Conservation (phyloP, 495 filamentous ascomycete species). For the Lophiotrema nucula region DNA sequence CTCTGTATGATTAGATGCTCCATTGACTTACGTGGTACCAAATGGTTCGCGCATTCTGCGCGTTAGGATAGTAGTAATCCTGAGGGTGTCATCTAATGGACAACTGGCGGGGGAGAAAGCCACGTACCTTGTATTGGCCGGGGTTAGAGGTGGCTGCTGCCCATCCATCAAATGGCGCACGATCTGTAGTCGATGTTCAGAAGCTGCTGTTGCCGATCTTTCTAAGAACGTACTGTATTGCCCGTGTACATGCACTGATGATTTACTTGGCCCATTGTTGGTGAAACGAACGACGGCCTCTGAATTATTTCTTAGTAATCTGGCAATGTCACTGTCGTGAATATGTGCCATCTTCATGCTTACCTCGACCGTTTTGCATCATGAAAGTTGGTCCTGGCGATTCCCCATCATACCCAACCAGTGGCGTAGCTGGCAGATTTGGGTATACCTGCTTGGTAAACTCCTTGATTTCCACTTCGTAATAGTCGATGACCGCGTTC, state of each 20-base stretch:
- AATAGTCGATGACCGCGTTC: slow-evolving; percentile 41
- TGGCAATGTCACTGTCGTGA: neutral
- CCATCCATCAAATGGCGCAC: slow-evolving; percentile 49
- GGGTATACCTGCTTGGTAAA: slow-evolving; percentile 49
- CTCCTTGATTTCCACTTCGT: slow-evolving; percentile 47
- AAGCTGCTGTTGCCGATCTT: neutral
- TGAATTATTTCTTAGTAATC: too few relatives aligned
- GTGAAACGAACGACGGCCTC: slow-evolving; percentile 50
- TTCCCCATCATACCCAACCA: slow-evolving; percentile 51
- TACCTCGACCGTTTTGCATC: slow-evolving; percentile 42
- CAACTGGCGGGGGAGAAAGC: too few relatives aligned
- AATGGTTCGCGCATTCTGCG: slow-evolving; percentile 46
- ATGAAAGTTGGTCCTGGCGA: slow-evolving; percentile 50
- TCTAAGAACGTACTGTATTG: slow-evolving; percentile 39
- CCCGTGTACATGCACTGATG: slow-evolving; percentile 49
- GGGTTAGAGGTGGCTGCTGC: slow-evolving; percentile 48
- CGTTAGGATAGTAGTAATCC: slow-evolving; percentile 57
- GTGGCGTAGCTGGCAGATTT: slow-evolving; percentile 41
- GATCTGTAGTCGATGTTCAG: slow-evolving; percentile 11
- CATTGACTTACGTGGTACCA: slow-evolving; percentile 60
- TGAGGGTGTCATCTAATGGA: too few relatives aligned
- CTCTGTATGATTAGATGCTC: too few relatives aligned
- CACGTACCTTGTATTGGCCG: slow-evolving; percentile 53
- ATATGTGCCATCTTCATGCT: neutral
- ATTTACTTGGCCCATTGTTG: slow-evolving; percentile 42